These are phyloP conservation scores for Picochlorum sp. DNA, from an alignment of 139 green algal genomes.

Conservation along the genomic window DNA sequence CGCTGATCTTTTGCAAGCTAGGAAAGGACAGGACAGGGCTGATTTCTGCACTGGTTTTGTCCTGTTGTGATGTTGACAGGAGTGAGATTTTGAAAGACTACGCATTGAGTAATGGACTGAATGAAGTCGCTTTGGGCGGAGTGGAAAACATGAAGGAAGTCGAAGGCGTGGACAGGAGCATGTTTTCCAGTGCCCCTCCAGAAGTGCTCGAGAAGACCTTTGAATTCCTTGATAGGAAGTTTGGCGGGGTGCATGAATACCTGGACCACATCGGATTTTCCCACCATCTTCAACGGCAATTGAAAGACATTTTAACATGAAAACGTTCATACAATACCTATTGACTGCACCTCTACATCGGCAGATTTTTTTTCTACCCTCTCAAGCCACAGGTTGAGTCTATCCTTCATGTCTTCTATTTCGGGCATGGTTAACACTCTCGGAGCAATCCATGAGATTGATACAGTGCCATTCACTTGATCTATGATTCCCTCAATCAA, in stretches of 20 bases:
- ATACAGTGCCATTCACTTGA: constrained; percentile 65
- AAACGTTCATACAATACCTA: constrained; percentile 34
- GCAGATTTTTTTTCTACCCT: constrained; percentile 58
- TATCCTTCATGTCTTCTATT: constrained; percentile 43
- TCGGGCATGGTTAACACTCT: constrained; percentile 69
- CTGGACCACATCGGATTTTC: constrained; percentile 25
- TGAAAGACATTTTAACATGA: not conserved
- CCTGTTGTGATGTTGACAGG: constrained; percentile 31
- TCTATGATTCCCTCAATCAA: constrained; percentile 89
- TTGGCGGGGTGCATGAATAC: constrained; percentile 23
- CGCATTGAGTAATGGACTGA: constrained; percentile 18
- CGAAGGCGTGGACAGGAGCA: constrained; percentile 17
- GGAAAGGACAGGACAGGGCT: constrained; percentile 68
- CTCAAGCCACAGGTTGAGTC: constrained; percentile 76
- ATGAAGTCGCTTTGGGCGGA: constrained; percentile 32
- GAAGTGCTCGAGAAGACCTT: constrained; percentile 18
- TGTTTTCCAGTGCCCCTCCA: constrained; percentile 23
- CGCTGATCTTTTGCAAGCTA: constrained; percentile 66
- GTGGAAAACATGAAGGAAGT: constrained; percentile 26
- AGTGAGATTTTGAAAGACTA: constrained; percentile 54
- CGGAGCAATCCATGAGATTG: constrained; percentile 86
- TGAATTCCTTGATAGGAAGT: constrained; percentile 13
- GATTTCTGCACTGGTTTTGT: constrained; percentile 50
- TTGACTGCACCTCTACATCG: constrained; percentile 55
- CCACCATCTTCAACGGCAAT: constrained; percentile 8